A percentile compares a stretch with the other conserved stretches of the same genome.
These are phyloP conservation scores for Uronychia binucleata DNA, from an alignment of 73 alveolate genomes.

Conservation along the genomic window DNA sequence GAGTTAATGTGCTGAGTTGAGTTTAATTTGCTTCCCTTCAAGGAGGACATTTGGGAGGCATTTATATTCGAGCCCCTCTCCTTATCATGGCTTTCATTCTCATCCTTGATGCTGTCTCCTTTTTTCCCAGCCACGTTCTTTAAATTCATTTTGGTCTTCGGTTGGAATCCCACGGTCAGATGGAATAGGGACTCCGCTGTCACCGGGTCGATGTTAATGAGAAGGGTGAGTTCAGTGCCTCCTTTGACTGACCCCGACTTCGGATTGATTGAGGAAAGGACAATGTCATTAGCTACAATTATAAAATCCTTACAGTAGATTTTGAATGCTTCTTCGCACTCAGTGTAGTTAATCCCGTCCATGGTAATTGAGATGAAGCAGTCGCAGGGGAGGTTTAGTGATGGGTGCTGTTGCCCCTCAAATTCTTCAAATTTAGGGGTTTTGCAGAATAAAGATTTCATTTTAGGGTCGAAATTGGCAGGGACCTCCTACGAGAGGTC, in stretches of 20 bases:
- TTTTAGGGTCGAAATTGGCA: constrained; percentile 85
- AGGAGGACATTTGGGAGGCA: constrained; percentile 6
- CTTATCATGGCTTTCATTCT: constrained; percentile 28
- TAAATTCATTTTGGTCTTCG: constrained; percentile 50
- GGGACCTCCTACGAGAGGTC: constrained; percentile 90
- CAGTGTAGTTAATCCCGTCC: constrained; percentile 96
- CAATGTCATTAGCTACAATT: constrained; percentile 49
- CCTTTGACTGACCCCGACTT: constrained; percentile 98
- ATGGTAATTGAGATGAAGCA: constrained; percentile 95
- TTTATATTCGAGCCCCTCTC: constrained; percentile 20
- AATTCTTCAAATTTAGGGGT: constrained; percentile 97
- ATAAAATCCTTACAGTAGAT: constrained; percentile 78
- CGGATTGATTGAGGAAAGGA: constrained; percentile 92
- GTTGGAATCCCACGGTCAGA: constrained; percentile 95
- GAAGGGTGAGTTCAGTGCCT: constrained; percentile 87
- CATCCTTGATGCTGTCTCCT: constrained; percentile 17
- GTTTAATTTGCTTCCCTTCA: constrained; percentile 36
- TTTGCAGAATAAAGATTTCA: constrained; percentile 84
- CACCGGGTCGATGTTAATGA: constrained; percentile 85
- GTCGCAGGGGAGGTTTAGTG: constrained; percentile 88
- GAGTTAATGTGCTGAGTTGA: constrained; percentile 8
- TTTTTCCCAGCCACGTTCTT: constrained; percentile 2
- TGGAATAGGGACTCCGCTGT: constrained; percentile 85
- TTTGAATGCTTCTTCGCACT: constrained; percentile 94
- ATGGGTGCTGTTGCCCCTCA: constrained; percentile 68